Percentiles rank a stretch among this genome's conserved stretches.
Evolutionary conservation across 495 filamentous ascomycete genomes (phyloP).

Genomic region (Penicillium diatomitis): DNA sequence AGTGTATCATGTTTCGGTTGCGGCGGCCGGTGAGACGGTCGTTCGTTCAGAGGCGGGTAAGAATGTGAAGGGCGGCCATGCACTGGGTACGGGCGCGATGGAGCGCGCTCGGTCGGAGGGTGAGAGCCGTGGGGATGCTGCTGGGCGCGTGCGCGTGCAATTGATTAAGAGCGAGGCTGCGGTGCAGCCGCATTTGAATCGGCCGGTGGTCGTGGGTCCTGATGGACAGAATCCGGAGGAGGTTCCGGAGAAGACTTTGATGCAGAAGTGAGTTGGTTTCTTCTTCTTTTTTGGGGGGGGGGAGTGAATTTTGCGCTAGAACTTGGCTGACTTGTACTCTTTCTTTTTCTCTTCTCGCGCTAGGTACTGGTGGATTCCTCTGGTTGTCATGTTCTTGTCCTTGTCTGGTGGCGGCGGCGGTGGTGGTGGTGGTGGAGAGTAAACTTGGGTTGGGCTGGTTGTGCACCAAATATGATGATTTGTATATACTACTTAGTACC

Average conservation of each 20-base stretch:
- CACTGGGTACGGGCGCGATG: too few relatives aligned
- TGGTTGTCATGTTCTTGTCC: slow-evolving; percentile 32
- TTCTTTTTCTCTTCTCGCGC: not conserved
- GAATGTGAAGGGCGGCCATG: too few relatives aligned
- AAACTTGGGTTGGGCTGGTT: not conserved
- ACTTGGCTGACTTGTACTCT: not conserved
- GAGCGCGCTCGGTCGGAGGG: too few relatives aligned
- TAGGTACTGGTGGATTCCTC: slow-evolving; percentile 42
- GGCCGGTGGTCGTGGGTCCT: slow-evolving; percentile 30
- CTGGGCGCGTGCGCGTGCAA: slow-evolving; percentile 14
- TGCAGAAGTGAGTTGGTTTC: slow-evolving; percentile 35
- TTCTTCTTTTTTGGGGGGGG: too few relatives aligned
- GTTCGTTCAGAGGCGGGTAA: too few relatives aligned
- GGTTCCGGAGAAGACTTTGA: slow-evolving; percentile 31
- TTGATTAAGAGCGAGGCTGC: slow-evolving; percentile 21
- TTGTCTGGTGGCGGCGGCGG: slow-evolving; percentile 33
- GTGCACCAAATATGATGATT: not conserved
- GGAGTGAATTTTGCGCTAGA: too few relatives aligned
- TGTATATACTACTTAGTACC: not conserved
- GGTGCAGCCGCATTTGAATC: slow-evolving; percentile 31
- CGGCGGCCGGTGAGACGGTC: not conserved
- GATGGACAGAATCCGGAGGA: slow-evolving; percentile 30
- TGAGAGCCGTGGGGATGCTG: too few relatives aligned
- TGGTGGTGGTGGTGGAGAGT: slow-evolving; percentile 13
- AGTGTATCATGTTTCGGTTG: slow-evolving; percentile 29